phyloP scores from a whole-genome alignment of 257 asterid genomes.

The Sherardia arvensis region DNA sequence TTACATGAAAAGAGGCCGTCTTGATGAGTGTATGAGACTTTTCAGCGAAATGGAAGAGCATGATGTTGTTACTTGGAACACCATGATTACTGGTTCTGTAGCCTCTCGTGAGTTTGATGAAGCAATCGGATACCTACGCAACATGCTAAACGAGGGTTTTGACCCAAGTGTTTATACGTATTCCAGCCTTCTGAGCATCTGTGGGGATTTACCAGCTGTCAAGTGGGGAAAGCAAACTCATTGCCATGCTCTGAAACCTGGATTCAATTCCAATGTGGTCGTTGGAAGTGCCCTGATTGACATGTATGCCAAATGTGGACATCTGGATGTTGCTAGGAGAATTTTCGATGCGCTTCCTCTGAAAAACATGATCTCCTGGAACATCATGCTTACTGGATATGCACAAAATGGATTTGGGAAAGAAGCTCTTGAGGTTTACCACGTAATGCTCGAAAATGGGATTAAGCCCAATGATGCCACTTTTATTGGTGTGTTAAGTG shows the following conservation, averaged over 20 bases:
- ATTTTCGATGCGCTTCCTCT: slow-evolving; percentile 44
- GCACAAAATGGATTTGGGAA: slow-evolving; percentile 65
- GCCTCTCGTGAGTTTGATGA: slow-evolving; percentile 24
- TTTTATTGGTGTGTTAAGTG: slow-evolving; percentile 53
- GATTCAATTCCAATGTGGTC: slow-evolving; percentile 46
- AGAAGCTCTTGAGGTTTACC: slow-evolving; percentile 57
- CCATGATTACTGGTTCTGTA: slow-evolving; percentile 49
- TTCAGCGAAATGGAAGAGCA: slow-evolving; percentile 37
- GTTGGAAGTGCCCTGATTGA: slow-evolving; percentile 66
- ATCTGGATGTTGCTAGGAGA: slow-evolving; percentile 38
- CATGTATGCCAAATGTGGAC: slow-evolving; percentile 83
- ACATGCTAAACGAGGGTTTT: slow-evolving; percentile 40
- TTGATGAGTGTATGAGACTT: slow-evolving; percentile 35
- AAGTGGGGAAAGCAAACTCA: slow-evolving; percentile 85
- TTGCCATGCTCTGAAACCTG: slow-evolving; percentile 46
- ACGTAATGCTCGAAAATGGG: slow-evolving; percentile 35
- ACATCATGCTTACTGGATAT: slow-evolving; percentile 63
- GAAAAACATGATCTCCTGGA: slow-evolving; percentile 67
- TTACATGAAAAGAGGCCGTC: slow-evolving; percentile 38
- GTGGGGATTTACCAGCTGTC: slow-evolving; percentile 61
- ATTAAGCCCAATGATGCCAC: slow-evolving; percentile 51
- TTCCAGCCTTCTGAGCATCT: slow-evolving; percentile 56
- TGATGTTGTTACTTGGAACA: slow-evolving; percentile 67
- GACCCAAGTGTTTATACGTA: slow-evolving; percentile 53
- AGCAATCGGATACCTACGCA: slow-evolving; percentile 29